A percentile compares a stretch with the other conserved stretches of the same genome.
These are phyloP conservation scores for Debaryomyces subglobosus DNA, from an alignment of 1,139 yeast genomes.

Conservation along the genomic window DNA sequence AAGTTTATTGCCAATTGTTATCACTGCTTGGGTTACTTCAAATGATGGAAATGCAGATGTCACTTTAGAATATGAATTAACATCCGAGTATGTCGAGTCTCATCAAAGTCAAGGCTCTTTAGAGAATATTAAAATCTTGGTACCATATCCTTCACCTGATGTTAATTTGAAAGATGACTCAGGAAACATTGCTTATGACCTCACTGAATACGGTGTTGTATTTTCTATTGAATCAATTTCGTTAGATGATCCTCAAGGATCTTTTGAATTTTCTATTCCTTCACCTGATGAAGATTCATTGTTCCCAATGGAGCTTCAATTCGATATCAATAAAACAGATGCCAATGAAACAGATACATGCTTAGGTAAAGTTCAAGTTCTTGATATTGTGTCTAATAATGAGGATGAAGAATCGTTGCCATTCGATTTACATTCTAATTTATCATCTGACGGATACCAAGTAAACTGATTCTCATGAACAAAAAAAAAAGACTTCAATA, in stretches of 20 bases:
- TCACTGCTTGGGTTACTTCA: conserved; percentile 84
- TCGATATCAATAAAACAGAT: conserved; percentile 38
- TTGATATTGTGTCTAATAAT: conserved; percentile 43
- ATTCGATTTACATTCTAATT: conserved; percentile 66
- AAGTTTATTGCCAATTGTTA: conserved; percentile 65
- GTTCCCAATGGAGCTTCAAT: conserved; percentile 81
- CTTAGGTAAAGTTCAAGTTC: conserved; percentile 45
- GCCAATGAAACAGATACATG: conserved; percentile 43
- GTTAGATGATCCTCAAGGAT: conserved; percentile 62
- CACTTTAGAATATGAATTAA: conserved; percentile 84
- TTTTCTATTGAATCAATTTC: conserved; percentile 54
- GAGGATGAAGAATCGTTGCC: conserved; percentile 60
- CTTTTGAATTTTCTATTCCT: conserved; percentile 78
- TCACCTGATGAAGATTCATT: conserved; percentile 79
- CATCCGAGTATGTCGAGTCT: conserved; percentile 39
- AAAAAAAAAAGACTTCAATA: background rate
- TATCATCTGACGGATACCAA: conserved; percentile 66
- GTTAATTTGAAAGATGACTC: conserved; percentile 57
- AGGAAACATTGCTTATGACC: conserved; percentile 50
- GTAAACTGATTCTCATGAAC: conserved; percentile 43
- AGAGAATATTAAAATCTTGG: conserved; percentile 57
- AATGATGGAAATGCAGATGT: conserved; percentile 68
- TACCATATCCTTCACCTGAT: conserved; percentile 66
- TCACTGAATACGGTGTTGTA: conserved; percentile 62
- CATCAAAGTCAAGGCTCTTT: conserved; percentile 23